Percentiles rank a stretch among this genome's conserved stretches.
These are phyloP conservation scores for Exsudoporus floridanus DNA, from an alignment of 1,284 basidiomycete genomes.

Conservation along the genomic window DNA sequence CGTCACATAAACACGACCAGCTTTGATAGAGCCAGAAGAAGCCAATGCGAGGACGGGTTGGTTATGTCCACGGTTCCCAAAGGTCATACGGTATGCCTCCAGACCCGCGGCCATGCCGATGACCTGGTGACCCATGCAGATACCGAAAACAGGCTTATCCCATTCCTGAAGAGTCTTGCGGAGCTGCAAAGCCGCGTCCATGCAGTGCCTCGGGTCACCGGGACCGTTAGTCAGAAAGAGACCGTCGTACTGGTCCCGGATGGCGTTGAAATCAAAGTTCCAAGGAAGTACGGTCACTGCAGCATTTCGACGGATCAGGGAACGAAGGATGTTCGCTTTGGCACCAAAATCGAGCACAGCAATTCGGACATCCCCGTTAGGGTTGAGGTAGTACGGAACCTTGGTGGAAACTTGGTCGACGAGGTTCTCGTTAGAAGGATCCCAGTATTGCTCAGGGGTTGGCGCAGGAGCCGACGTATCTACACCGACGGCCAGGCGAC, in stretches of 20 bases:
- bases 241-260: conserved; percentile 91
- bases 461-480: conserved; percentile 69
- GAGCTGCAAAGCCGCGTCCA: conserved; percentile 81
- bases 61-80: conserved; percentile 99
- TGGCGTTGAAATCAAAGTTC: conserved; percentile 93
- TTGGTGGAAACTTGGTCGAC: conserved; percentile 92
- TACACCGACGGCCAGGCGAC: conserved; percentile 82
- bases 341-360: conserved; percentile 97
- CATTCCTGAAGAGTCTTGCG: conserved; percentile 84
- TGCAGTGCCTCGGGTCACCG: conserved; percentile 89
- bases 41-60: conserved; percentile 96
- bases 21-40: conserved; percentile 86
- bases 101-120: conserved; percentile 96
- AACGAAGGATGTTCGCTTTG: conserved; percentile 96
- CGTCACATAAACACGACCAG: conserved; percentile 96
- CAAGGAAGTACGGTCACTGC: conserved; percentile 95
- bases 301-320: conserved; percentile 87
- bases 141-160: conserved; percentile 94
- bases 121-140: conserved; percentile 99
- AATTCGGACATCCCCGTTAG: conserved; percentile 84
- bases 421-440: conserved; percentile 90
- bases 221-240: conserved; percentile 97
- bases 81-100: conserved; percentile 96
- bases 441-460: conserved; percentile 77
- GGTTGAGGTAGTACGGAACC: conserved; percentile 83